Evolutionary conservation across 2,329 filamentous ascomycete species (phyloP).

Genomic region (Blastomyces parvus): DNA sequence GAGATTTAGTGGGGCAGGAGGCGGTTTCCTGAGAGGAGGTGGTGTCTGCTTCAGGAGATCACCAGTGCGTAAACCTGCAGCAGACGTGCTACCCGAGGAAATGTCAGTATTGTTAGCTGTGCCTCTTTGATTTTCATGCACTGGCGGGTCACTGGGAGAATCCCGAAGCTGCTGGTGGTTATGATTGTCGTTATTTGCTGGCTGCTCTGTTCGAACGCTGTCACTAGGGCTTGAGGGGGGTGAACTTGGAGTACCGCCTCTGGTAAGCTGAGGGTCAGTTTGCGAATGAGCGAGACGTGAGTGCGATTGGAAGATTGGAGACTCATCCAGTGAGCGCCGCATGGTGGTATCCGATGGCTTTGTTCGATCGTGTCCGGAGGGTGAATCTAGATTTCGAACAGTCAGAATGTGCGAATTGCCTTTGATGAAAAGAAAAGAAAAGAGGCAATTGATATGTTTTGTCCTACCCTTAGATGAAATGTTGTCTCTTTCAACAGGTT

Average conservation of each 20-base stretch:
- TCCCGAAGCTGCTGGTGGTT: not conserved
- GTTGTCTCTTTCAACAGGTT: not conserved
- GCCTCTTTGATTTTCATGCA: not conserved
- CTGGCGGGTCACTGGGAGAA: not conserved
- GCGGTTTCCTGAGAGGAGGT: conserved; percentile 64
- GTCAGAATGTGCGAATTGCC: not conserved
- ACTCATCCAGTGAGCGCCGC: conserved; percentile 1
- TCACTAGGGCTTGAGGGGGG: conserved; percentile 1
- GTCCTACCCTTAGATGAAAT: not conserved
- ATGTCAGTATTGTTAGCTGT: not conserved
- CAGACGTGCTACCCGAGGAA: not conserved
- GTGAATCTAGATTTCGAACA: not conserved
- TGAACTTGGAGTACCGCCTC: not conserved
- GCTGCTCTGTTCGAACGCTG: not conserved
- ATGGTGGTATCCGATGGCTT: conserved; percentile 1
- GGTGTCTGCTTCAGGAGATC: conserved; percentile 35
- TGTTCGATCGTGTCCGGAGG: not conserved
- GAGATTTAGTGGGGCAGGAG: conserved; percentile 75
- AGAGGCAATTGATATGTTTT: not conserved
- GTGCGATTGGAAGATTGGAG: conserved; percentile 4
- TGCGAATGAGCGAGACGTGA: conserved; percentile 5
- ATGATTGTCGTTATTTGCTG: not conserved
- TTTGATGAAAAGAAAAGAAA: no score
- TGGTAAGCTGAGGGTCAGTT: not conserved
- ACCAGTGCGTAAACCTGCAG: not conserved